phyloP scores from a whole-genome alignment of 768 basidiomycete genomes.

The Wakefieldia striispora region DNA sequence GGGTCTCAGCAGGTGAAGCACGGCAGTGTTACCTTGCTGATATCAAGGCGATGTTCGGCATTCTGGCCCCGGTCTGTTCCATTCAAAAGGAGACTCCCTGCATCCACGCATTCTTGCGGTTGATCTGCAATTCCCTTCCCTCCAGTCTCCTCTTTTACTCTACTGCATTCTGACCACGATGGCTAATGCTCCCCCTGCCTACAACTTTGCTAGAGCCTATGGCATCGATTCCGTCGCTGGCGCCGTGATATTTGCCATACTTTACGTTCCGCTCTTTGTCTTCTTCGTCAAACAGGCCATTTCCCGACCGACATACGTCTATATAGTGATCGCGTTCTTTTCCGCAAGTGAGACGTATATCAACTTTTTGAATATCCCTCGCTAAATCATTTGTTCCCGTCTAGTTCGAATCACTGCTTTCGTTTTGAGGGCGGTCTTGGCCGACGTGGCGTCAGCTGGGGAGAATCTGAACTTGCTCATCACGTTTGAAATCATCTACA shows the following conservation, averaged over 20 bases:
- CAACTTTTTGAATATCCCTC: neutral
- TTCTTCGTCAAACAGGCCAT: constrained; percentile 21
- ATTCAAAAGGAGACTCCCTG: constrained; percentile 12
- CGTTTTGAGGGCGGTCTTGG: constrained; percentile 27
- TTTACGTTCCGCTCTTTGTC: constrained; percentile 27
- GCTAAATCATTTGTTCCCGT: neutral
- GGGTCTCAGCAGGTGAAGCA: no score
- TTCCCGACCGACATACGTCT: constrained; percentile 27
- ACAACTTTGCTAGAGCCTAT: constrained; percentile 21
- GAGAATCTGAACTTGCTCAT: constrained; percentile 23
- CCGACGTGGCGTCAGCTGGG: constrained; percentile 18
- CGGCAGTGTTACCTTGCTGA: neutral
- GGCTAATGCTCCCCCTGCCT: constrained; percentile 15
- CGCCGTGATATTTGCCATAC: constrained; percentile 32
- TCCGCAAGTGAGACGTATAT: constrained; percentile 22
- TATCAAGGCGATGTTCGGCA: constrained; percentile 8
- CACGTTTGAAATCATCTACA: constrained; percentile 33
- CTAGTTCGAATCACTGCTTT: constrained; percentile 34
- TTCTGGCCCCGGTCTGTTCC: neutral
- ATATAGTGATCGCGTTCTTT: constrained; percentile 29
- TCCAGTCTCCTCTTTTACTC: neutral
- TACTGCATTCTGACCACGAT: constrained; percentile 7
- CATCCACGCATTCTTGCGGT: constrained; percentile 7
- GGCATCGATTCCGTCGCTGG: constrained; percentile 33
- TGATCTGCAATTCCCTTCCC: constrained; percentile 17